Conservation (phyloP, 306 rosid genomes). For the Rosa chinensis region DNA sequence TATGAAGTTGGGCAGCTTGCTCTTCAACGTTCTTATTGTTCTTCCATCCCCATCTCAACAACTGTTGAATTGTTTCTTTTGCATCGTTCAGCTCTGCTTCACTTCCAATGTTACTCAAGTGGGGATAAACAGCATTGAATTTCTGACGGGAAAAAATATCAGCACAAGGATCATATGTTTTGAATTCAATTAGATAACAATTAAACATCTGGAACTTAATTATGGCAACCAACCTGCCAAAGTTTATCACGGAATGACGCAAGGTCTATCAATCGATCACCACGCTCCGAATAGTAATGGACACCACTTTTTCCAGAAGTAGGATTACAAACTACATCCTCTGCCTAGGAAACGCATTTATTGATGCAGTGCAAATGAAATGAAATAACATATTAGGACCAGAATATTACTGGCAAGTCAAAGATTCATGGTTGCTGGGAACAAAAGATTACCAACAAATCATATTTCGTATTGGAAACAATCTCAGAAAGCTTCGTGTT, state of each 20-base stretch:
- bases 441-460: conserved; percentile 61
- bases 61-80: conserved; percentile 76
- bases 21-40: conserved; percentile 96
- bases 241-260: conserved; percentile 80
- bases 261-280: conserved; percentile 87
- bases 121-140: conserved; percentile 64
- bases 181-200: conserved; percentile 14
- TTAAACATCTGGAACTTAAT: conserved; percentile 14
- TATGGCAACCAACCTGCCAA: conserved; percentile 78
- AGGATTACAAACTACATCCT: conserved; percentile 72
- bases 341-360: conserved; percentile 50
- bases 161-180: conserved; percentile 24
- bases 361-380: conserved; percentile 16
- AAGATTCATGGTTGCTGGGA: neutral
- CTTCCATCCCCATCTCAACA: conserved; percentile 99
- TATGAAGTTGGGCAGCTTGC: conserved; percentile 97
- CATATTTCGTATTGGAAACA: conserved; percentile 63
- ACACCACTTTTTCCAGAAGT: conserved; percentile 82
- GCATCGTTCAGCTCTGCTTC: conserved; percentile 74
- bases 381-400: conserved; percentile 15
- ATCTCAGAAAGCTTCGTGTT: conserved; percentile 55
- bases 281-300: conserved; percentile 92
- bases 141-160: conserved; percentile 50
- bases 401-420: conserved; percentile 13
- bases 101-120: conserved; percentile 57